Conservation (phyloP, 331 rosid species). For the Quercus phellos region DNA sequence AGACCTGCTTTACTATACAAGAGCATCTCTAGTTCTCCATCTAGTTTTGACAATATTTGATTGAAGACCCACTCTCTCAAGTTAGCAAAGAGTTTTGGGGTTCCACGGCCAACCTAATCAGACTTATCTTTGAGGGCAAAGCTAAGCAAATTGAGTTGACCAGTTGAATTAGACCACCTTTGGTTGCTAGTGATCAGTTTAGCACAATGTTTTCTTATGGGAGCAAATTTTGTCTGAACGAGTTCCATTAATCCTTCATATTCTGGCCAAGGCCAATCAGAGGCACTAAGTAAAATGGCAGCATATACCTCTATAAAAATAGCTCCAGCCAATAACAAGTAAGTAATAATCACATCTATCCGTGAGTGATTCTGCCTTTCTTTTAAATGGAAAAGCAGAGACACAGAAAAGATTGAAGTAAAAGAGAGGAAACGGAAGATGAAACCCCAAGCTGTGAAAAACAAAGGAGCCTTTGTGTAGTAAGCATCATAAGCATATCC, state of each 20-base stretch:
- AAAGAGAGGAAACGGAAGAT: neutral
- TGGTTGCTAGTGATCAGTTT: too few species aligned
- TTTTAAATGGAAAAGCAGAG: neutral
- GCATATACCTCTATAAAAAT: neutral
- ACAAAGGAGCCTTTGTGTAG: neutral
- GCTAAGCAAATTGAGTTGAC: neutral
- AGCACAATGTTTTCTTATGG: too few species aligned
- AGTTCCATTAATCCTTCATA: too few species aligned
- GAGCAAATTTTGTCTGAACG: too few species aligned
- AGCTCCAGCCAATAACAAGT: neutral
- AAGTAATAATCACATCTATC: neutral
- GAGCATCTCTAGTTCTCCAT: too few species aligned
- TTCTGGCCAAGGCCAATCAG: neutral
- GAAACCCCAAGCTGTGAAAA: neutral
- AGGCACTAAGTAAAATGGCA: neutral
- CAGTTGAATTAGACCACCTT: neutral
- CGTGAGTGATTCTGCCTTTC: too few species aligned
- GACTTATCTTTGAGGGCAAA: neutral
- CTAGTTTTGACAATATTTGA: too few species aligned
- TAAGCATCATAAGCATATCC: neutral
- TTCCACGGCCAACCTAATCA: too few species aligned
- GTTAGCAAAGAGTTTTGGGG: too few species aligned
- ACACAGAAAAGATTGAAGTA: neutral
- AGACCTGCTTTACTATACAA: too few species aligned
- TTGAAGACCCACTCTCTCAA: too few species aligned